phyloP scores from a whole-genome alignment of 2,329 filamentous ascomycete species.

The Hypoxylon sp. region DNA sequence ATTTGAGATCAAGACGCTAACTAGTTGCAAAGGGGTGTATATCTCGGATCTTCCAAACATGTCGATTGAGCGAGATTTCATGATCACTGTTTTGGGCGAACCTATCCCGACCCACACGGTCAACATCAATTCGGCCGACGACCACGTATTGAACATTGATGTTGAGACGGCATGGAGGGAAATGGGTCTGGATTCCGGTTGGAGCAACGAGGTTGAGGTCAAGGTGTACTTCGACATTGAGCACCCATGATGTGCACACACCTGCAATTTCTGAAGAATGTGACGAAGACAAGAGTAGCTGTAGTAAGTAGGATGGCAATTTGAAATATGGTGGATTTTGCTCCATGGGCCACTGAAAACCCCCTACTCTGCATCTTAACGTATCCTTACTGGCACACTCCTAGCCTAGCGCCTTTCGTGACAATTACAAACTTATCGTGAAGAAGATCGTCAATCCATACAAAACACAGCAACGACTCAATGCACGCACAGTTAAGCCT shows the following conservation, averaged over 20 bases:
- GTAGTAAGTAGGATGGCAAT: neutral
- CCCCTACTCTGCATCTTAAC: neutral
- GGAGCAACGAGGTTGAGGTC: constrained; percentile 83
- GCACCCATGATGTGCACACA: constrained; percentile 36
- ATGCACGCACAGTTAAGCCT: neutral
- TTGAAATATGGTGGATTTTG: neutral
- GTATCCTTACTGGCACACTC: neutral
- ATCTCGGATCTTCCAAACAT: constrained; percentile 75
- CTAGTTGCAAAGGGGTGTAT: constrained; percentile 71
- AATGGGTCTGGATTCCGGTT: constrained; percentile 75
- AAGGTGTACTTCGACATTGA: constrained; percentile 68
- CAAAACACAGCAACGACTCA: neutral
- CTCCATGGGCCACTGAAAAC: neutral
- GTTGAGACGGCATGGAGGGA: constrained; percentile 81
- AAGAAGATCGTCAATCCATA: neutral
- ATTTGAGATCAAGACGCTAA: constrained; percentile 27
- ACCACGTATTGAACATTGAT: constrained; percentile 80
- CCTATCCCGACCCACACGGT: constrained; percentile 77
- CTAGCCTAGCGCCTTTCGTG: neutral
- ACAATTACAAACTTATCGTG: neutral
- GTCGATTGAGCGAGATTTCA: constrained; percentile 72
- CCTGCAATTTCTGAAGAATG: neutral
- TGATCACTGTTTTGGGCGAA: constrained; percentile 79
- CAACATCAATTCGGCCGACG: constrained; percentile 62
- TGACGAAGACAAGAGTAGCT: neutral